Evolutionary conservation across 345 rosid genomes (phyloP).

Genomic region (Punica granatum): DNA sequence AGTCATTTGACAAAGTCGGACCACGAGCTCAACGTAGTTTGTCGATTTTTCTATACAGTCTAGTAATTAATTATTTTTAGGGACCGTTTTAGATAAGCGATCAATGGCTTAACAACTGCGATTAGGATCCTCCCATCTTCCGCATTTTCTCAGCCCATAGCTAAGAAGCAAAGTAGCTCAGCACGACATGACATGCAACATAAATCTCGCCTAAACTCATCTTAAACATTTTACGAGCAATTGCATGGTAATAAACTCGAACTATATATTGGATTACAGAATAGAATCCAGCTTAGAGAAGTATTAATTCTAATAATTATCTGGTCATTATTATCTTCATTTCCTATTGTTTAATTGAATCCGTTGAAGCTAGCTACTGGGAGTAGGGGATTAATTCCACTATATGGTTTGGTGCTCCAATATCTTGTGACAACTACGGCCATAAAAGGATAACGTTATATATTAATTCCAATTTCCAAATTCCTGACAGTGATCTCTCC

Average conservation of each 20-base stretch:
- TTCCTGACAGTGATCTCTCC: not conserved
- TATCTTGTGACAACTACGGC: not conserved
- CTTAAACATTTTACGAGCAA: no score
- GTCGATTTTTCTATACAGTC: not conserved
- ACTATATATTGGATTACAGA: not conserved
- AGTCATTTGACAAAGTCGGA: not conserved
- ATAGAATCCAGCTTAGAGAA: not conserved
- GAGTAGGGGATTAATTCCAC: not conserved
- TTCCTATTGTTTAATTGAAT: no score
- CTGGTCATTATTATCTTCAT: no score
- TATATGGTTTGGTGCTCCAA: slow-evolving; percentile 1
- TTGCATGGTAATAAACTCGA: no score
- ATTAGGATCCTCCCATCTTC: no score
- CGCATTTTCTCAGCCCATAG: no score
- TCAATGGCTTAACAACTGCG: no score
- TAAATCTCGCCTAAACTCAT: no score
- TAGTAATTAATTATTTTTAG: no score
- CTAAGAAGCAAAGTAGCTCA: not conserved
- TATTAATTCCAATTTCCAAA: no score
- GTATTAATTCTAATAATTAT: not conserved
- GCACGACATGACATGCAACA: not conserved
- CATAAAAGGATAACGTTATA: slow-evolving; percentile 2
- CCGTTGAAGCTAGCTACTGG: no score
- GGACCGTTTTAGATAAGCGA: no score
- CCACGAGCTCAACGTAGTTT: not conserved